Conservation (phyloP, 2,329 filamentous ascomycete species). For the Alternaria gaisen region DNA sequence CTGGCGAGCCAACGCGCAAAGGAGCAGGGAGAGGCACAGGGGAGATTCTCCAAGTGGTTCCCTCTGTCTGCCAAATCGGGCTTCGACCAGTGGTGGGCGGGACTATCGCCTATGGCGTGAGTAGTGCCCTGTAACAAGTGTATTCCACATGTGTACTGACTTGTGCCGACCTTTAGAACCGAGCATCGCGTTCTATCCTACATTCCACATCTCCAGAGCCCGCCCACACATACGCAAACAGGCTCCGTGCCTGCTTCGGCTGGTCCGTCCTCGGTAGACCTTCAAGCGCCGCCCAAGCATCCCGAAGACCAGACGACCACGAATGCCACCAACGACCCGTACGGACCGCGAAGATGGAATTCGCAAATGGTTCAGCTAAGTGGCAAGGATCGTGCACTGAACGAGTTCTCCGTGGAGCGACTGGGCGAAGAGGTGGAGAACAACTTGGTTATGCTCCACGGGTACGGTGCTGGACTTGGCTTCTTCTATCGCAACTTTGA, state of each 20-base stretch:
- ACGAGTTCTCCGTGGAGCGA: slow-evolving; percentile 91
- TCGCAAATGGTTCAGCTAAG: slow-evolving; percentile 84
- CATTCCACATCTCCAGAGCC: slow-evolving; percentile 81
- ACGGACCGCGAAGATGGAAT: slow-evolving; percentile 85
- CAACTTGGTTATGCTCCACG: slow-evolving; percentile 93
- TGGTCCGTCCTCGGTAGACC: slow-evolving; percentile 51
- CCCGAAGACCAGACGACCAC: slow-evolving; percentile 58
- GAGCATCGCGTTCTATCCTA: slow-evolving; percentile 89
- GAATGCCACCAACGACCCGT: slow-evolving; percentile 70
- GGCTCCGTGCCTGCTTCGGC: slow-evolving; percentile 61
- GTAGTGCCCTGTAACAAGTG: neutral
- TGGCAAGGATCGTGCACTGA: slow-evolving; percentile 86
- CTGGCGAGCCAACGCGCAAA: slow-evolving; percentile 59
- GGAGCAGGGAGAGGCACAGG: slow-evolving; percentile 47
- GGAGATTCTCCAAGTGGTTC: slow-evolving; percentile 65
- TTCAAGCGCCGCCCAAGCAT: slow-evolving; percentile 47
- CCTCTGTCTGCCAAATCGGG: slow-evolving; percentile 92
- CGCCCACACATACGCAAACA: slow-evolving; percentile 73
- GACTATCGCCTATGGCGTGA: slow-evolving; percentile 74
- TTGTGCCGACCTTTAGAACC: slow-evolving; percentile 55
- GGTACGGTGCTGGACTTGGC: slow-evolving; percentile 93
- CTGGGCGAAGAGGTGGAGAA: slow-evolving; percentile 81
- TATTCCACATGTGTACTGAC: neutral
- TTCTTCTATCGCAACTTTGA: slow-evolving; percentile 99
- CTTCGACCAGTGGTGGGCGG: slow-evolving; percentile 77